These are phyloP conservation scores for Brassica incana DNA, from an alignment of 345 rosid species.

Conservation along the genomic window DNA sequence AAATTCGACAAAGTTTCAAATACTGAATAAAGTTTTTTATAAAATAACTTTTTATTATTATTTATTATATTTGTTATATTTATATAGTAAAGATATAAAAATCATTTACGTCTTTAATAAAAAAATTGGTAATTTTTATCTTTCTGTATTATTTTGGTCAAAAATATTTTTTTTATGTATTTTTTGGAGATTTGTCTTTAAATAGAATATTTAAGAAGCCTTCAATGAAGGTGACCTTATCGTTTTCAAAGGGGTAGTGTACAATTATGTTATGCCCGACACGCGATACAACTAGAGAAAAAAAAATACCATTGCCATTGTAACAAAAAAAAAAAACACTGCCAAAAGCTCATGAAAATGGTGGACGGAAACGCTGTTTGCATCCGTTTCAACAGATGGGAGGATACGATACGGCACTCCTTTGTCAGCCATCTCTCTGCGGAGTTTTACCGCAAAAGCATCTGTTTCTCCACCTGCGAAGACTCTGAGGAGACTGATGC, in stretches of 20 bases:
- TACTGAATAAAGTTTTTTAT: too few relatives aligned
- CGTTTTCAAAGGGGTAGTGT: not conserved
- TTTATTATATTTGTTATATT: too few relatives aligned
- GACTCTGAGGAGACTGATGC: not conserved
- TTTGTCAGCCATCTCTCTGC: conserved; percentile 23
- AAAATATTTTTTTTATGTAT: too few relatives aligned
- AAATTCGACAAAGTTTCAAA: too few relatives aligned
- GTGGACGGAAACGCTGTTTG: not conserved
- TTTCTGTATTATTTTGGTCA: too few relatives aligned
- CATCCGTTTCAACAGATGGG: conserved; percentile 6
- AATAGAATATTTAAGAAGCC: not conserved
- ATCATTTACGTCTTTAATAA: too few relatives aligned
- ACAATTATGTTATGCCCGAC: not conserved
- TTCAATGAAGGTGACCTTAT: not conserved
- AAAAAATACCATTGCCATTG: not conserved
- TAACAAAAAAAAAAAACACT: not conserved
- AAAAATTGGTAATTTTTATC: too few relatives aligned
- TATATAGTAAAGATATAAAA: too few relatives aligned
- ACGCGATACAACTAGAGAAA: not conserved
- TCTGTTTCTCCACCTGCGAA: not conserved
- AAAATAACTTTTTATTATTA: too few relatives aligned
- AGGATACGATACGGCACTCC: conserved; percentile 9
- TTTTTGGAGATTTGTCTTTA: too few relatives aligned
- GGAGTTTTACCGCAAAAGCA: not conserved
- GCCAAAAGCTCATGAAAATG: not conserved